Percentiles rank a stretch among this genome's conserved stretches.
Evolutionary conservation across 2,329 filamentous ascomycete genomes (phyloP).

Genomic region (Aphanocladium album): DNA sequence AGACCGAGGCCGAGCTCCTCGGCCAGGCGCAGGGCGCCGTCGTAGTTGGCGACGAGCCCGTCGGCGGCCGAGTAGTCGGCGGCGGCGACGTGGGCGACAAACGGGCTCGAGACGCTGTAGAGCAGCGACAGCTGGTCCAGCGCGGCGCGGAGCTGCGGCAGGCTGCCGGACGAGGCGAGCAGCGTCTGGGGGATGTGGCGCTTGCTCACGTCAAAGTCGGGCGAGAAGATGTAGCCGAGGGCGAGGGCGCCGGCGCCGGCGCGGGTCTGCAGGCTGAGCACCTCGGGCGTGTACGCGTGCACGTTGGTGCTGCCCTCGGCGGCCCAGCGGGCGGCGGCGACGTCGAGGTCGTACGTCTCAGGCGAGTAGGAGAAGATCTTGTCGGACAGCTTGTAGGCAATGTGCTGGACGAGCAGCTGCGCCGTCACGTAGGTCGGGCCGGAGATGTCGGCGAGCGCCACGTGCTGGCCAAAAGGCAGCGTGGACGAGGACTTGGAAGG

Average conservation of each 20-base stretch:
- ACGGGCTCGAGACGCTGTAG: slow-evolving; percentile 86
- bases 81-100: slow-evolving; percentile 88
- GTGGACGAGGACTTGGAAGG: slow-evolving; percentile 43
- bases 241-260: slow-evolving; percentile 86
- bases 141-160: slow-evolving; percentile 74
- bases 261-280: slow-evolving; percentile 79
- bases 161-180: slow-evolving; percentile 76
- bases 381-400: slow-evolving; percentile 91
- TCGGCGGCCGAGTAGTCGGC: slow-evolving; percentile 70
- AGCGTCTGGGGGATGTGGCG: slow-evolving; percentile 88
- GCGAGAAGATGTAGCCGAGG: slow-evolving; percentile 95
- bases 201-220: slow-evolving; percentile 90
- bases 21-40: slow-evolving; percentile 69
- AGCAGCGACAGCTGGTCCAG: slow-evolving; percentile 89
- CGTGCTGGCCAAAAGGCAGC: slow-evolving; percentile 52
- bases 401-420: slow-evolving; percentile 90
- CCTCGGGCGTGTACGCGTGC: slow-evolving; percentile 71
- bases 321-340: slow-evolving; percentile 75
- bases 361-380: slow-evolving; percentile 97
- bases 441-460: slow-evolving; percentile 58
- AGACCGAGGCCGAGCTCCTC: slow-evolving; percentile 89
- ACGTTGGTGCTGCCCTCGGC: slow-evolving; percentile 67
- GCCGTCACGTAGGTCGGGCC: slow-evolving; percentile 91
- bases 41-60: slow-evolving; percentile 83
- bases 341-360: slow-evolving; percentile 85